Percentiles rank a stretch among this genome's conserved stretches.
Conservation (phyloP, 148 eudicot genomes). For the Cornus kousa region DNA sequence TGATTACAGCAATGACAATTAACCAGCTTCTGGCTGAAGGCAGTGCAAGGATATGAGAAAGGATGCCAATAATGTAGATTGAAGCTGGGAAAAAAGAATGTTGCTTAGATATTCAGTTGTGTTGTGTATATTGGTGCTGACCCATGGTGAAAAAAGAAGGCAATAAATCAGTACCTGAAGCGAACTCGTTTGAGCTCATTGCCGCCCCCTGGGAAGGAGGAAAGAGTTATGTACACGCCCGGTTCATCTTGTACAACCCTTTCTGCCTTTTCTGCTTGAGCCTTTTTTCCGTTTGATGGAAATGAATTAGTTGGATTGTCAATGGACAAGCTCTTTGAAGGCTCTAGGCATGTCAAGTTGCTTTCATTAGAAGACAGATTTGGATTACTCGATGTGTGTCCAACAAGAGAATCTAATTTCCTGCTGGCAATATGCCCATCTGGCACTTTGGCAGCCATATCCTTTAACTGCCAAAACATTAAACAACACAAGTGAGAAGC, state of each 20-base stretch:
- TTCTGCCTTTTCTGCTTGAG: slow-evolving; percentile 55
- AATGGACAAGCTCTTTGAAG: slow-evolving; percentile 48
- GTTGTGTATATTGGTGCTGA: neutral
- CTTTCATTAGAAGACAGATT: slow-evolving; percentile 27
- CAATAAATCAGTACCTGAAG: slow-evolving; percentile 67
- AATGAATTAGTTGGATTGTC: slow-evolving; percentile 33
- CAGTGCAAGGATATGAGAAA: neutral
- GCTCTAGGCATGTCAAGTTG: slow-evolving; percentile 35
- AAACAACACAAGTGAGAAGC: neutral
- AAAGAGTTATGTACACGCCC: slow-evolving; percentile 83
- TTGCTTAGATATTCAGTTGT: neutral
- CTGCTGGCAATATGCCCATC: slow-evolving; percentile 34
- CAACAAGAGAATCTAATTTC: slow-evolving; percentile 30
- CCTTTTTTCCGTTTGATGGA: slow-evolving; percentile 47
- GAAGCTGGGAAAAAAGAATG: slow-evolving; percentile 3
- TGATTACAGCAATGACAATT: neutral
- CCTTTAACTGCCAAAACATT: slow-evolving; percentile 61
- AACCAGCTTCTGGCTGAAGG: slow-evolving; percentile 6
- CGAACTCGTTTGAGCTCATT: slow-evolving; percentile 90
- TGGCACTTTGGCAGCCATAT: slow-evolving; percentile 50
- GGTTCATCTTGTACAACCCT: slow-evolving; percentile 79
- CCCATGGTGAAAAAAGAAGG: neutral
- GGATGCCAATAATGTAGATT: neutral
- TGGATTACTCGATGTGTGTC: slow-evolving; percentile 26
- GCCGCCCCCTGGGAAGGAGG: slow-evolving; percentile 65